Percentiles rank a stretch among this genome's conserved stretches.
phyloP scores from a whole-genome alignment of 805 yeast species.

The Grigorovia yakushimaensis region DNA sequence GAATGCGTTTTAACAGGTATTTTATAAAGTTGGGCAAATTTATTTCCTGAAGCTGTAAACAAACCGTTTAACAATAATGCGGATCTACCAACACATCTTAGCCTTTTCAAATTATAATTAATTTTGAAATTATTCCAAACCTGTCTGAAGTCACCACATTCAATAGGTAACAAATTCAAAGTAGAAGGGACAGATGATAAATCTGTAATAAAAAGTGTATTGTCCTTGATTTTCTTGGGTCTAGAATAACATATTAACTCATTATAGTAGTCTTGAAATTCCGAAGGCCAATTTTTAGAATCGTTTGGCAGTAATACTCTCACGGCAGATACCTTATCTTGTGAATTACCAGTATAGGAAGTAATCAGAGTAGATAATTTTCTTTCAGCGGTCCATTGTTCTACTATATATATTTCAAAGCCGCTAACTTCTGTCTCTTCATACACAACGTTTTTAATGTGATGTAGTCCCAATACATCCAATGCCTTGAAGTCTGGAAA shows the following conservation, averaged over 20 bases:
- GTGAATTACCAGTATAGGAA: constrained; percentile 74
- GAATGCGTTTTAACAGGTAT: constrained; percentile 30
- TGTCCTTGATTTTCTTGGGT: constrained; percentile 52
- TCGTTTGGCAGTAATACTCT: constrained; percentile 42
- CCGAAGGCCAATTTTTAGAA: constrained; percentile 26
- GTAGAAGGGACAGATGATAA: constrained; percentile 72
- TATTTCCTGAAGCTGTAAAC: constrained; percentile 68
- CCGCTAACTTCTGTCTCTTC: constrained; percentile 51
- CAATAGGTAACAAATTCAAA: constrained; percentile 60
- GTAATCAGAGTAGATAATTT: constrained; percentile 58
- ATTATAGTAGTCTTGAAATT: constrained; percentile 49
- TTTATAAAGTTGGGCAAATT: constrained; percentile 66
- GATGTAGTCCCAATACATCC: constrained; percentile 35
- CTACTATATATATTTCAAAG: constrained; percentile 83
- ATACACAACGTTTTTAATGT: constrained; percentile 32
- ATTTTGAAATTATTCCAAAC: constrained; percentile 53
- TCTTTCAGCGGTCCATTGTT: constrained; percentile 85
- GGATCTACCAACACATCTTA: constrained; percentile 81
- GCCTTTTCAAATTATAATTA: constrained; percentile 64
- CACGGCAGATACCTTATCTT: constrained; percentile 53
- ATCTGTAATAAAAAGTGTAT: constrained; percentile 69
- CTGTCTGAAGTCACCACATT: constrained; percentile 43
- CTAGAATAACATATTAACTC: constrained; percentile 59
- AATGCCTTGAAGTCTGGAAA: constrained; percentile 54
- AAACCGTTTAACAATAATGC: constrained; percentile 63